Evolutionary conservation across 2,329 filamentous ascomycete species (phyloP).

Genomic region (Colletotrichum horii): DNA sequence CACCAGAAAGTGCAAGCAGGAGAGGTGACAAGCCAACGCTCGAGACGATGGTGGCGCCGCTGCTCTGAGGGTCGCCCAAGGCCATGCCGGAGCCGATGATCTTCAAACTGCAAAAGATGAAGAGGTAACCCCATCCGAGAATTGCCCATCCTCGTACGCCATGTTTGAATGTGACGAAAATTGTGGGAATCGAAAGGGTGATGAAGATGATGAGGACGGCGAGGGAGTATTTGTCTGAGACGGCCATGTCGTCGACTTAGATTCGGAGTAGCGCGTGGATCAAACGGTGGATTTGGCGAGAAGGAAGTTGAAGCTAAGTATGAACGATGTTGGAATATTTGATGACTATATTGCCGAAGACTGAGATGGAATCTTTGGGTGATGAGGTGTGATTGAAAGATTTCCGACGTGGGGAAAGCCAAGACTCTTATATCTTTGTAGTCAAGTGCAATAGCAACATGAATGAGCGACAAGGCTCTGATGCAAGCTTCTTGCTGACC

Average conservation of each 20-base stretch:
- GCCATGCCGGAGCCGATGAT: background rate
- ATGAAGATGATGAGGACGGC: background rate
- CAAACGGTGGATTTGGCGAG: rapidly evolving
- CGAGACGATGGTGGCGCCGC: background rate
- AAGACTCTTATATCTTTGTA: background rate
- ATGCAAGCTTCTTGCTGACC: background rate
- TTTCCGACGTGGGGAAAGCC: background rate
- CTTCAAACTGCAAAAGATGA: background rate
- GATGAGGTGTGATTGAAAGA: background rate
- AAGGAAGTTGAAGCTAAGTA: background rate
- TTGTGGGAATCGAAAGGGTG: background rate
- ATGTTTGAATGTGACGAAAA: background rate
- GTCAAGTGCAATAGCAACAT: background rate
- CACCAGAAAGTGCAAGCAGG: background rate
- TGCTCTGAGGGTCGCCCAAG: background rate
- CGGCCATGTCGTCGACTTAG: background rate
- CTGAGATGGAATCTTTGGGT: background rate
- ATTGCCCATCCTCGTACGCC: background rate
- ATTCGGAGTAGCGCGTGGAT: rapidly evolving
- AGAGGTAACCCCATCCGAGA: background rate
- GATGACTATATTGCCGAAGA: background rate
- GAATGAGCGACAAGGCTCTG: background rate
- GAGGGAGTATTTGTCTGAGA: background rate
- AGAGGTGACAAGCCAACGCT: background rate
- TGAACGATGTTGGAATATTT: rapidly evolving